These are phyloP conservation scores for Lactarius hatsudake DNA, from an alignment of 768 basidiomycete species.

Conservation along the genomic window DNA sequence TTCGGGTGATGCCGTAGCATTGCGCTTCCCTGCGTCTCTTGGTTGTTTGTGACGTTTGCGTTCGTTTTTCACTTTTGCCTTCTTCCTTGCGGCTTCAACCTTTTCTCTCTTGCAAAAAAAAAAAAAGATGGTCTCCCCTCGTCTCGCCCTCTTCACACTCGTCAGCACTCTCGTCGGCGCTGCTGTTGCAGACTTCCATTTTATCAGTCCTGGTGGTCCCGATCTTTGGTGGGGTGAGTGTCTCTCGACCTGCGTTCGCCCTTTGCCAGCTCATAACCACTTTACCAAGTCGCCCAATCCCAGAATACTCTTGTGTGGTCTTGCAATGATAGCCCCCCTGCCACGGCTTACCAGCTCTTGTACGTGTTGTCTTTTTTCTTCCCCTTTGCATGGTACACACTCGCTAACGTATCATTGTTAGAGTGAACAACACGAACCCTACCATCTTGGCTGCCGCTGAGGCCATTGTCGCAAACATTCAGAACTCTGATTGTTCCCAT, in stretches of 20 bases:
- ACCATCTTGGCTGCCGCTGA: constrained; percentile 41
- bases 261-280: constrained; percentile 1
- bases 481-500: constrained; percentile 60
- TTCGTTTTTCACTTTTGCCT: constrained; percentile 13
- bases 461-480: constrained; percentile 48
- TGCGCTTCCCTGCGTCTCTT: neutral
- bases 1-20: constrained; percentile 10
- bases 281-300: constrained; percentile 50
- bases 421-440: constrained; percentile 45
- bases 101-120: neutral
- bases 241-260: neutral
- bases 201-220: constrained; percentile 45
- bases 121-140: constrained; percentile 36
- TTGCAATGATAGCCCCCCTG: constrained; percentile 42
- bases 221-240: constrained; percentile 62
- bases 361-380: neutral
- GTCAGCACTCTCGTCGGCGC: constrained; percentile 40
- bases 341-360: constrained; percentile 36
- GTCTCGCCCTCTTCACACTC: constrained; percentile 35
- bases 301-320: constrained; percentile 59
- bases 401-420: constrained; percentile 28
- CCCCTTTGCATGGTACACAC: constrained; percentile 18
- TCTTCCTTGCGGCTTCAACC: constrained; percentile 3
- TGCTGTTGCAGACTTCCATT: constrained; percentile 42
- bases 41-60: neutral